Conservation (phyloP, 306 rosid genomes). For the Cicer bijugum region DNA sequence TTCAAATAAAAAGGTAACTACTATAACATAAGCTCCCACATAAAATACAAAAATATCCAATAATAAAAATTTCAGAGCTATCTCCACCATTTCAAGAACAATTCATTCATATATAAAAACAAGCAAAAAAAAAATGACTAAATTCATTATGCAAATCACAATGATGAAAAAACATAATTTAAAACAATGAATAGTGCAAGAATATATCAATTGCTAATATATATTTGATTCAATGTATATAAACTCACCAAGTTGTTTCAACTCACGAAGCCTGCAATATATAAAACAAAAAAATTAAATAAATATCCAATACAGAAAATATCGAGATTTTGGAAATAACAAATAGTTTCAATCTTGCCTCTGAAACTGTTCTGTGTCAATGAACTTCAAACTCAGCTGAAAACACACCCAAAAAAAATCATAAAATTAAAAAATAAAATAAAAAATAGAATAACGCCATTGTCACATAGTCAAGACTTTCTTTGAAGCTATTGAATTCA, state of each 20-base stretch:
- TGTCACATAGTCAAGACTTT: not conserved
- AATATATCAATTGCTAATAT: too few species aligned
- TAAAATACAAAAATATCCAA: constrained; percentile 13
- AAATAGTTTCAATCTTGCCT: constrained; percentile 57
- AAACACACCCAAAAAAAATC: constrained; percentile 26
- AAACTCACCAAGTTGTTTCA: constrained; percentile 91
- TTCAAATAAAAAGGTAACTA: not conserved
- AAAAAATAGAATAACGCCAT: not conserved
- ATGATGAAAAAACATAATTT: not conserved
- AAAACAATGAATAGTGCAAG: too few species aligned
- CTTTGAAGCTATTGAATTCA: not conserved
- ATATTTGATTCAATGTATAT: too few species aligned
- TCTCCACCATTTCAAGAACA: not conserved
- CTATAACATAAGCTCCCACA: constrained; percentile 11
- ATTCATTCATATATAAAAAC: not conserved
- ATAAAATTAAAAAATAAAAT: not conserved
- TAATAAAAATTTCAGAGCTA: not conserved
- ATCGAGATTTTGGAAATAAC: constrained; percentile 14
- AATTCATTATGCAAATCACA: constrained; percentile 31
- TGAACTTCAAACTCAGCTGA: constrained; percentile 89
- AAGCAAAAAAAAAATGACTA: not conserved
- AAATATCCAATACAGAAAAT: constrained; percentile 1
- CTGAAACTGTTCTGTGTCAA: constrained; percentile 92
- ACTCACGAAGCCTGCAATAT: constrained; percentile 84
- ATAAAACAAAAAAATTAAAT: not conserved